Base-by-base conservation (phyloP, 2,329 filamentous ascomycete genomes). In the Alternaria conjuncta region DNA sequence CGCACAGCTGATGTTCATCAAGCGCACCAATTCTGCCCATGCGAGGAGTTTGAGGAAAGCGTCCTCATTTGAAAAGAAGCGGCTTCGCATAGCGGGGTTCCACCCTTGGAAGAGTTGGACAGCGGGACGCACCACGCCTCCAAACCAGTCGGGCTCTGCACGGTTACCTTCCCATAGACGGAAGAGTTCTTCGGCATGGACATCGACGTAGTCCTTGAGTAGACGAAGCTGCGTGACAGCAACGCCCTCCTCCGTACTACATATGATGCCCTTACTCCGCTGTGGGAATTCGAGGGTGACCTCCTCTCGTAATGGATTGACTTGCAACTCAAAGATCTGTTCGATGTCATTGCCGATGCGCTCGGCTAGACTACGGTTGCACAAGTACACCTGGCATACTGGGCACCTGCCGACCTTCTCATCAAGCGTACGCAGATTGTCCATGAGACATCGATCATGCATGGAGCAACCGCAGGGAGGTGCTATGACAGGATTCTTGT, bases 1-100 rank as follows among this genome's bases (percentile, higher is more conserved):
- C 4, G 28, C 32, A 12, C 41, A 45, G 23, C 45, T 43, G 8
- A 55, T 20, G 30, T 67, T 67, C 55, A 70, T 67, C 46, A 66
- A 55, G 12, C 64, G 58, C 12, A 66, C 63, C 13, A 69, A 13
- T 43, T 70, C 62, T 5, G 65, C 67, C 62, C 62, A 71, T 3
- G 60, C 59, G 2, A 70, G 10, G 3, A 71, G 54, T 25, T 62
- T 61, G 7, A 67, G 61, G 13, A 68, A 70, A 1, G 53, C 44
- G 7, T 65, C 62, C 12, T 57, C 45, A 25, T 54, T 49, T 9
- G 45, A 25, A 11, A 68, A 67, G 20, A 61, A 65, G 12, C 30
- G 36, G 15, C 47, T 61, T 18, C 55, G 46, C 13, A 18, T 41
- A 3, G 54, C 30, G 5, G 43, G 13, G 4, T 57, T 64, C 64